These are phyloP conservation scores for Arabidopsis arenosa DNA, from an alignment of 345 rosid species.

Conservation along the genomic window DNA sequence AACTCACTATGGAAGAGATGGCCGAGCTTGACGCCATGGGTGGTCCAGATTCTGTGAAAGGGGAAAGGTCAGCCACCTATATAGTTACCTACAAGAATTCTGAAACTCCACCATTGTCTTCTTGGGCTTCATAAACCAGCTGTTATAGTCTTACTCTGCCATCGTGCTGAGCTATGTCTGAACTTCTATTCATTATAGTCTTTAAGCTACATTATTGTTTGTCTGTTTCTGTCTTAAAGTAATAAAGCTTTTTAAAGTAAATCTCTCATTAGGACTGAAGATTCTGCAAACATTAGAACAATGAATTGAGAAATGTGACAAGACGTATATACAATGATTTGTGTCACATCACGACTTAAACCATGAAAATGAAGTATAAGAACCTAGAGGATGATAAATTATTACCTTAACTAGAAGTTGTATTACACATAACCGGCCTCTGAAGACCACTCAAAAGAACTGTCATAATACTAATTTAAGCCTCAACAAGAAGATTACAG, in stretches of 20 bases:
- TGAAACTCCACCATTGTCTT: constrained; percentile 61
- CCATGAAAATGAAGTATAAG: constrained; percentile 1
- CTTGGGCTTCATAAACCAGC: constrained; percentile 47
- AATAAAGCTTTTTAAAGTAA: background rate
- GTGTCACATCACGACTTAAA: background rate
- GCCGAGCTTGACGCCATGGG: constrained; percentile 60
- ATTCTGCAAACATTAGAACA: constrained; percentile 19
- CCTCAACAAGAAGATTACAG: constrained; percentile 28
- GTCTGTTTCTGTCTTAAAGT: constrained; percentile 15
- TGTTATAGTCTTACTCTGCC: constrained; percentile 19
- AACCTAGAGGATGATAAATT: background rate
- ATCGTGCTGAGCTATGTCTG: constrained; percentile 10
- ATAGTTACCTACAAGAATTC: constrained; percentile 40
- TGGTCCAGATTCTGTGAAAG: constrained; percentile 49
- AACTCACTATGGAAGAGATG: constrained; percentile 58
- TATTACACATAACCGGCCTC: constrained; percentile 31
- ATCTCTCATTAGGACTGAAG: background rate
- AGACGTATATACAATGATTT: background rate
- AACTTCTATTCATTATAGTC: background rate
- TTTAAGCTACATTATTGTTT: constrained; percentile 1
- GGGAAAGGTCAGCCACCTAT: constrained; percentile 42
- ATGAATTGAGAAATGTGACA: background rate
- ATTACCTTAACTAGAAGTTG: constrained; percentile 29
- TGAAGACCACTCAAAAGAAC: constrained; percentile 23
- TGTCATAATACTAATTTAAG: constrained; percentile 22